Conservation (phyloP, 1,284 basidiomycete genomes). For the Dichomitus squalens region DNA sequence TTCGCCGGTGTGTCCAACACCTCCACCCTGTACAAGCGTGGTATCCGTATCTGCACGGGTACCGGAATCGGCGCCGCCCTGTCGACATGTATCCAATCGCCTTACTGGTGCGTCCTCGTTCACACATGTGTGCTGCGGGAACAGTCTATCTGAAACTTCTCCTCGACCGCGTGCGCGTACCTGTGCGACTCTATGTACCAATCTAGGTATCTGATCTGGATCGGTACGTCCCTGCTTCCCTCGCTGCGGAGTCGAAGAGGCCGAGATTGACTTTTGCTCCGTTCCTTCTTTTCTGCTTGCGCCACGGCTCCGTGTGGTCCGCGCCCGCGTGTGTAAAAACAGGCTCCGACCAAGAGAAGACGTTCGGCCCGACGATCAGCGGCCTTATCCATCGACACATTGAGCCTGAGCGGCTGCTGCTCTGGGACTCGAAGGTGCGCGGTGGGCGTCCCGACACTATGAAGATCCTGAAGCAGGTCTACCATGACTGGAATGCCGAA, state of each 20-base stretch:
- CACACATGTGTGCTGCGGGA: constrained; percentile 11
- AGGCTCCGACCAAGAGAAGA: constrained; percentile 78
- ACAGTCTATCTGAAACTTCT: constrained; percentile 11
- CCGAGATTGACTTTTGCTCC: constrained; percentile 18
- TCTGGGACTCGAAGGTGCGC: constrained; percentile 73
- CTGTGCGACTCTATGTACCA: constrained; percentile 6
- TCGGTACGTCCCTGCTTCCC: constrained; percentile 47
- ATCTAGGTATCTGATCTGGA: constrained; percentile 76
- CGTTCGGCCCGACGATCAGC: constrained; percentile 75
- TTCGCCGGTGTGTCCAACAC: constrained; percentile 82
- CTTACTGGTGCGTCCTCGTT: constrained; percentile 54
- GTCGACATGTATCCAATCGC: constrained; percentile 73
- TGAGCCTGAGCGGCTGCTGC: constrained; percentile 64
- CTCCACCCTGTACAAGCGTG: constrained; percentile 71
- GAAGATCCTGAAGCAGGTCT: constrained; percentile 71
- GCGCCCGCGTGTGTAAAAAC: constrained; percentile 4
- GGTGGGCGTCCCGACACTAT: constrained; percentile 77
- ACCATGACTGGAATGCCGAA: constrained; percentile 69
- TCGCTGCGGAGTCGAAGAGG: constrained; percentile 7
- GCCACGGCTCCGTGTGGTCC: constrained; percentile 3
- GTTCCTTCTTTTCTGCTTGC: not conserved
- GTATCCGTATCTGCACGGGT: constrained; percentile 77
- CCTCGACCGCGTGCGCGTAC: constrained; percentile 10
- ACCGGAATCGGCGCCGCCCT: constrained; percentile 78
- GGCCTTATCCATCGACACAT: constrained; percentile 68